Conservation (phyloP, 1,139 yeast species). For the Geotrichum australiense region DNA sequence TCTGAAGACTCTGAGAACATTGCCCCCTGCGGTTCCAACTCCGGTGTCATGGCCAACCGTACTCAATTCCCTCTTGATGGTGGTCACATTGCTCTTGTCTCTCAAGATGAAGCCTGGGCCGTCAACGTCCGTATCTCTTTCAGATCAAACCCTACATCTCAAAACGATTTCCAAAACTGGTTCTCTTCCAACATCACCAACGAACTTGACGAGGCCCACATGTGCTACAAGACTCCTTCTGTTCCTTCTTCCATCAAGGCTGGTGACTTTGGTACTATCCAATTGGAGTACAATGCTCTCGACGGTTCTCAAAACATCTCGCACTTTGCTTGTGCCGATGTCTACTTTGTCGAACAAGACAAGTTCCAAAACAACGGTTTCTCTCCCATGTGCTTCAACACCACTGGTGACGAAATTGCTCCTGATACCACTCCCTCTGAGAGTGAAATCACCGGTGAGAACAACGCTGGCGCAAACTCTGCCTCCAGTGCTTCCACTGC, state of each 20-base stretch:
- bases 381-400: conserved; percentile 38
- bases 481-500: conserved; percentile 23
- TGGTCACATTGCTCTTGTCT: conserved; percentile 40
- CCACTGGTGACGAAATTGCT: conserved; percentile 32
- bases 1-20: conserved; percentile 37
- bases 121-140: conserved; percentile 37
- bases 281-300: conserved; percentile 36
- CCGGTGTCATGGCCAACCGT: conserved; percentile 32
- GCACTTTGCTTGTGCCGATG: conserved; percentile 39
- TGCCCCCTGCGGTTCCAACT: conserved; percentile 40
- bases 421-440: conserved; percentile 23
- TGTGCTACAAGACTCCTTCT: conserved; percentile 39
- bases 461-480: conserved; percentile 20
- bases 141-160: conserved; percentile 34
- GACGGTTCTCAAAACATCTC: conserved; percentile 36
- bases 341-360: conserved; percentile 35
- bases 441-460: conserved; percentile 19
- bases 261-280: conserved; percentile 39
- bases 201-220: conserved; percentile 38
- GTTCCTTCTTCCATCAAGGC: conserved; percentile 33
- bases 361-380: conserved; percentile 33
- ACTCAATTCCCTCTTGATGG: conserved; percentile 39
- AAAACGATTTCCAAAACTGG: conserved; percentile 37
- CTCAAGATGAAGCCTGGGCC: conserved; percentile 36
- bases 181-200: conserved; percentile 35